A percentile compares a stretch with the other conserved stretches of the same genome.
These are phyloP conservation scores for Pichia manshurica DNA, from an alignment of 805 yeast species.

Conservation along the genomic window DNA sequence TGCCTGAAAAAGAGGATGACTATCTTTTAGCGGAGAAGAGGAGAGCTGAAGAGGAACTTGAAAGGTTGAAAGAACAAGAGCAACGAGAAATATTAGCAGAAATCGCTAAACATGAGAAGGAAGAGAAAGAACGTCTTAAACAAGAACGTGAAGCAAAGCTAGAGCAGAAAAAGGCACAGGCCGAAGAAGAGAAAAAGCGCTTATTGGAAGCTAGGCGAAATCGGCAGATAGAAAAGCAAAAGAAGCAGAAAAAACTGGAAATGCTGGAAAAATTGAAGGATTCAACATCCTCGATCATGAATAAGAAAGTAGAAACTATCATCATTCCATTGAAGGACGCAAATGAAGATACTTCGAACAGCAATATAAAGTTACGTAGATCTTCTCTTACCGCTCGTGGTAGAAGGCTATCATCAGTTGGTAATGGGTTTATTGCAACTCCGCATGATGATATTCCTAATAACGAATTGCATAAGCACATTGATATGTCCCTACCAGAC, in stretches of 20 bases:
- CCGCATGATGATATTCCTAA: constrained; percentile 60
- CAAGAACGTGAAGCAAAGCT: constrained; percentile 16
- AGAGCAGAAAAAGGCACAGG: constrained; percentile 14
- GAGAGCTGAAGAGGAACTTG: background rate
- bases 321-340: constrained; percentile 12
- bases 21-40: background rate
- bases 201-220: constrained; percentile 12
- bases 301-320: constrained; percentile 10
- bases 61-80: constrained; percentile 13
- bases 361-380: constrained; percentile 29
- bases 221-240: constrained; percentile 1
- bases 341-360: background rate
- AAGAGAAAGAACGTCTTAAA: constrained; percentile 16
- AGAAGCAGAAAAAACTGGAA: background rate
- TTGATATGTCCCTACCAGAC: constrained; percentile 58
- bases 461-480: constrained; percentile 52
- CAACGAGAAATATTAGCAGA: constrained; percentile 24
- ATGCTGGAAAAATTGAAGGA: constrained; percentile 9
- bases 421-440: constrained; percentile 62
- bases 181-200: constrained; percentile 11
- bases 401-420: constrained; percentile 65
- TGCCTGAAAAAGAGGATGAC: background rate
- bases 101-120: constrained; percentile 24
- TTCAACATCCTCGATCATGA: constrained; percentile 1
- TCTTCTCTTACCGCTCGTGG: constrained; percentile 57